A percentile compares a stretch with the other conserved stretches of the same genome.
Evolutionary conservation across 139 green algal species (phyloP).

Genomic region (Tetradesmus lagerheimii): DNA sequence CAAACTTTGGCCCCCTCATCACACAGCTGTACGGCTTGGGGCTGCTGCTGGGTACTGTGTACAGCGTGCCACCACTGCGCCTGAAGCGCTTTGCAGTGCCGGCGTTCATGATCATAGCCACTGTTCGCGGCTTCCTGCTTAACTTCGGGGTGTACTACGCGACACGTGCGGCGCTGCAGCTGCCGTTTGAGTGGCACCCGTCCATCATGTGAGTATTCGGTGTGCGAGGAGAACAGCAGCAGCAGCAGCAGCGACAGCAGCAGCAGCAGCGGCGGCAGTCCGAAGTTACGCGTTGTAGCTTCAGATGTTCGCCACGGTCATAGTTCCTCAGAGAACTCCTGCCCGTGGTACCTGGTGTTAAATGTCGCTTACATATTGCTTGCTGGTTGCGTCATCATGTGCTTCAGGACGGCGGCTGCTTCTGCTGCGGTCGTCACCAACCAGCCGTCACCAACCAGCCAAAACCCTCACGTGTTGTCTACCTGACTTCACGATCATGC

Average conservation of each 20-base stretch:
- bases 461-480: too few relatives aligned
- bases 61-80: conserved; percentile 95
- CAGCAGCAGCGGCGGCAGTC: not conserved
- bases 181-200: conserved; percentile 92
- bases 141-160: conserved; percentile 99
- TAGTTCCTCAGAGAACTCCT: too few relatives aligned
- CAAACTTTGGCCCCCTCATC: conserved; percentile 93
- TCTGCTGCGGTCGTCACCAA: too few relatives aligned
- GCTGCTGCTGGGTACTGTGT: conserved; percentile 96
- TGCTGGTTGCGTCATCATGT: too few relatives aligned
- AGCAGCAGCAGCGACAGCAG: not conserved
- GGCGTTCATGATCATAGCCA: conserved; percentile 99
- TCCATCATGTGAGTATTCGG: conserved; percentile 73
- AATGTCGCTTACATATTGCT: too few relatives aligned
- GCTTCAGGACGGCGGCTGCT: too few relatives aligned
- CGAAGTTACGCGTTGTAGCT: not conserved
- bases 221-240: not conserved
- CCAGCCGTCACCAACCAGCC: too few relatives aligned
- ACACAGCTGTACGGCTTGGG: conserved; percentile 91
- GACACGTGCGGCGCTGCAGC: conserved; percentile 88
- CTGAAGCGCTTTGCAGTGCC: conserved; percentile 95
- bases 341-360: too few relatives aligned
- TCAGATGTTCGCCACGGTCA: too few relatives aligned
- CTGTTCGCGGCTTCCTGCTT: conserved; percentile 95
- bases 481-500: not conserved